Percentiles rank a stretch among this genome's conserved stretches.
Conservation (phyloP, 345 rosid genomes). For the Aurinia saxatilis region DNA sequence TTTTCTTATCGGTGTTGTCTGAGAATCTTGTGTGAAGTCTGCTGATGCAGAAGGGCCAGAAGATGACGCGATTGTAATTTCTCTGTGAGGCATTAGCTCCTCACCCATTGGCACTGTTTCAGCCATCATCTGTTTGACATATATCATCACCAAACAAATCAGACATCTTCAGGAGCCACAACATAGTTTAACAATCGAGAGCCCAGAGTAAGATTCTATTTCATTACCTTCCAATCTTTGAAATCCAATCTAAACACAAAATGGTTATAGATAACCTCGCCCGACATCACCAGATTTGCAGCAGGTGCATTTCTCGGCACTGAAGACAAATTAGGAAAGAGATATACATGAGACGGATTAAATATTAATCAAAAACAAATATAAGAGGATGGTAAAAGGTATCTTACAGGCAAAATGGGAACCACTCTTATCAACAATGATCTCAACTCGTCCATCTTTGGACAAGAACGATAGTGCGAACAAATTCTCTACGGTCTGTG, state of each 20-base stretch:
- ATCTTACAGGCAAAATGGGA: conserved; percentile 70
- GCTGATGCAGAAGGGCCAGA: conserved; percentile 25
- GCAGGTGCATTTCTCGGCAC: conserved; percentile 84
- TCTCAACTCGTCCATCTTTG: conserved; percentile 81
- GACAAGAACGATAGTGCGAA: conserved; percentile 85
- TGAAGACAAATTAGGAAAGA: conserved; percentile 23
- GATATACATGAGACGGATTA: not conserved
- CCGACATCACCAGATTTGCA: conserved; percentile 43
- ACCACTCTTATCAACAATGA: conserved; percentile 49
- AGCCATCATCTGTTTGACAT: conserved; percentile 46
- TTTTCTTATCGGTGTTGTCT: conserved; percentile 76
- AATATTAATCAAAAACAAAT: not conserved
- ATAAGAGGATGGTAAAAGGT: not conserved
- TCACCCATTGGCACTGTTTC: conserved; percentile 46
- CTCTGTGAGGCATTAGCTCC: conserved; percentile 70
- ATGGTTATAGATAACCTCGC: conserved; percentile 58
- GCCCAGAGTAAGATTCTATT: not conserved
- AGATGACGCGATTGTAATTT: not conserved
- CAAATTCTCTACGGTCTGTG: conserved; percentile 84
- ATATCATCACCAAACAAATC: not conserved
- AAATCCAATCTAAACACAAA: conserved; percentile 87
- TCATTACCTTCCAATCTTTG: conserved; percentile 81
- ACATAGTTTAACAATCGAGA: not conserved
- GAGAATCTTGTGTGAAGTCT: conserved; percentile 26
- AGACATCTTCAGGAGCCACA: not conserved